Conservation (phyloP, 148 eudicot genomes). For the Vaccinium corymbosum region DNA sequence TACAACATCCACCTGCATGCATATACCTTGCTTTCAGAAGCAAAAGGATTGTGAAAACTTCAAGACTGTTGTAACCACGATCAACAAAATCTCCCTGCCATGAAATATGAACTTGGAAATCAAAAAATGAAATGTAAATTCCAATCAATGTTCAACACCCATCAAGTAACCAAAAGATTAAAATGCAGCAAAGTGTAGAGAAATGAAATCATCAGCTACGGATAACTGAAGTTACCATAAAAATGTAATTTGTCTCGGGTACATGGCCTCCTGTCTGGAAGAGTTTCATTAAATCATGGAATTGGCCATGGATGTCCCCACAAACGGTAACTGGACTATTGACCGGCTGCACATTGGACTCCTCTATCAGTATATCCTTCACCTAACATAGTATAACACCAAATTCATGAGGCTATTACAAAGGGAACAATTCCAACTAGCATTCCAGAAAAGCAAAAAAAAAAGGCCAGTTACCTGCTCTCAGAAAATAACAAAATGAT, state of each 20-base stretch:
- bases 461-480: not conserved
- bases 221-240: constrained; percentile 53
- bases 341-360: constrained; percentile 97
- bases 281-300: constrained; percentile 97
- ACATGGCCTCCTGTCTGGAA: constrained; percentile 99
- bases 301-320: constrained; percentile 99
- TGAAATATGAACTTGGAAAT: constrained; percentile 18
- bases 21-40: constrained; percentile 96
- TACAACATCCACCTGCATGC: constrained; percentile 3
- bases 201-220: not conserved
- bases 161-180: constrained; percentile 1
- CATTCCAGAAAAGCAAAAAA: not conserved
- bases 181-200: constrained; percentile 7
- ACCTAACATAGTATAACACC: constrained; percentile 44
- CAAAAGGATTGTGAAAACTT: constrained; percentile 94
- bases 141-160: not conserved
- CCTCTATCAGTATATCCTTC: constrained; percentile 94
- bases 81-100: constrained; percentile 98
- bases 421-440: not conserved
- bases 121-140: not conserved
- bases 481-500: not conserved
- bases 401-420: constrained; percentile 4
- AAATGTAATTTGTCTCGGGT: constrained; percentile 96
- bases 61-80: constrained; percentile 97
- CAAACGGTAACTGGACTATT: constrained; percentile 99